Conservation (phyloP, 2,329 filamentous ascomycete genomes). For the Aspergillus arachidicola region DNA sequence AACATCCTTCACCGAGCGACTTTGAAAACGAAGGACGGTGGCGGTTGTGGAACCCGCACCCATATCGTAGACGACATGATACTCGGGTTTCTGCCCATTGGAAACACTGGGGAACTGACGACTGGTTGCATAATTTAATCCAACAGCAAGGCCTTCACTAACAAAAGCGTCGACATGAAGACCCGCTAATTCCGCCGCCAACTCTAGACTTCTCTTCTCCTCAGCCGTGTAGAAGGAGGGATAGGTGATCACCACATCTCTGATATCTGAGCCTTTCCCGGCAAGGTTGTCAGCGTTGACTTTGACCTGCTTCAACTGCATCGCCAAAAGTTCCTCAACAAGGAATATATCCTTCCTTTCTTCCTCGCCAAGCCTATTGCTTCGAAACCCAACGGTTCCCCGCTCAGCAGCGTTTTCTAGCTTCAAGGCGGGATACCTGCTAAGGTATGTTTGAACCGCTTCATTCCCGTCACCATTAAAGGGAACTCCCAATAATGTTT, state of each 20-base stretch:
- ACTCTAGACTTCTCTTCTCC: conserved; percentile 82
- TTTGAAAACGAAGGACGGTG: conserved; percentile 86
- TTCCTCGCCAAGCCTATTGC: conserved; percentile 65
- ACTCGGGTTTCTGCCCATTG: conserved; percentile 82
- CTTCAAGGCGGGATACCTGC: conserved; percentile 76
- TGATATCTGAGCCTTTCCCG: conserved; percentile 71
- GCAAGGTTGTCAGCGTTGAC: conserved; percentile 84
- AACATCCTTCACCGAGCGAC: conserved; percentile 83
- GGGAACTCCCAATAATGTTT: conserved; percentile 79
- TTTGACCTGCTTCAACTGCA: conserved; percentile 91
- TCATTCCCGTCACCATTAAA: conserved; percentile 44
- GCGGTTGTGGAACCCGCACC: conserved; percentile 92
- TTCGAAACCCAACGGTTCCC: conserved; percentile 80
- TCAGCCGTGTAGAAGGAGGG: conserved; percentile 88
- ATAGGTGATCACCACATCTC: conserved; percentile 84
- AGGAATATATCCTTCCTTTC: conserved; percentile 66
- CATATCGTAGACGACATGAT: conserved; percentile 96
- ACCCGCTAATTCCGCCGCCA: conserved; percentile 84
- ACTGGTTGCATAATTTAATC: conserved; percentile 90
- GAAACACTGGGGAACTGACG: conserved; percentile 84
- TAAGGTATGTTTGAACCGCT: conserved; percentile 69
- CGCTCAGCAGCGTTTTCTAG: conserved; percentile 60
- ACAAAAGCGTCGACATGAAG: conserved; percentile 82
- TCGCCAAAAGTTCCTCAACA: conserved; percentile 91
- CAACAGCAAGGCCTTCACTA: conserved; percentile 88